Percentiles rank a stretch among this genome's conserved stretches.
These are phyloP conservation scores for Pseudodiploospora longispora DNA, from an alignment of 2,329 filamentous ascomycete species.

Conservation along the genomic window DNA sequence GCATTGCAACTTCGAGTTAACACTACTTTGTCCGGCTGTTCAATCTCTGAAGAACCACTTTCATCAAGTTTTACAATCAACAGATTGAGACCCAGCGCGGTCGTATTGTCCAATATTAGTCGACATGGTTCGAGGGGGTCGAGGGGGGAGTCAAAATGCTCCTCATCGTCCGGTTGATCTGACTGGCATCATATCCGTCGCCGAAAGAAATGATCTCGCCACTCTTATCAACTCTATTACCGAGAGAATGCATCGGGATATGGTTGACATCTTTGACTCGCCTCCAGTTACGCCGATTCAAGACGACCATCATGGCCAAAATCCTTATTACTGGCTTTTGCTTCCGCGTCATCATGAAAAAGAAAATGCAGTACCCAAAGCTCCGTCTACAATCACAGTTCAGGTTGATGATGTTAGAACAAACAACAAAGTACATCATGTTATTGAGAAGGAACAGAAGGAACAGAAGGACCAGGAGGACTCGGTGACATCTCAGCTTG, in stretches of 20 bases:
- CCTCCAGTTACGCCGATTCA: conserved; percentile 26
- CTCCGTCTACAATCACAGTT: conserved; percentile 5
- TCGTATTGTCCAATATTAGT: no score
- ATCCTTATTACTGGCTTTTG: conserved; percentile 26
- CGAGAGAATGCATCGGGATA: conserved; percentile 46
- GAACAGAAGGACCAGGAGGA: conserved; percentile 13
- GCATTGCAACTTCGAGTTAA: no score
- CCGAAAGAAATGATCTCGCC: conserved; percentile 45
- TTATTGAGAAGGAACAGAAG: conserved; percentile 23
- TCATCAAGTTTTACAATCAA: no score
- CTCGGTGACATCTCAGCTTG: conserved; percentile 37
- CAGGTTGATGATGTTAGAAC: conserved; percentile 11
- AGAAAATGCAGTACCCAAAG: conserved; percentile 10
- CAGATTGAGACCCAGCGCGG: no score
- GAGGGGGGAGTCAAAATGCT: conserved; percentile 23
- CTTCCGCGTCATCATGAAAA: conserved; percentile 24
- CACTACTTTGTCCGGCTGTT: no score
- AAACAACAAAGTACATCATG: conserved; percentile 19
- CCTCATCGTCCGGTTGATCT: conserved; percentile 42
- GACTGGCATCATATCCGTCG: conserved; percentile 37
- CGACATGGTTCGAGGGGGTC: conserved; percentile 32
- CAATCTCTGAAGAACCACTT: no score
- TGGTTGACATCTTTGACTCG: conserved; percentile 44
- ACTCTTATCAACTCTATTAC: conserved; percentile 43
- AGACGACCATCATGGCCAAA: conserved; percentile 18